Evolutionary conservation across 2,329 filamentous ascomycete species (phyloP).

Genomic region (Metarhizium humberi): DNA sequence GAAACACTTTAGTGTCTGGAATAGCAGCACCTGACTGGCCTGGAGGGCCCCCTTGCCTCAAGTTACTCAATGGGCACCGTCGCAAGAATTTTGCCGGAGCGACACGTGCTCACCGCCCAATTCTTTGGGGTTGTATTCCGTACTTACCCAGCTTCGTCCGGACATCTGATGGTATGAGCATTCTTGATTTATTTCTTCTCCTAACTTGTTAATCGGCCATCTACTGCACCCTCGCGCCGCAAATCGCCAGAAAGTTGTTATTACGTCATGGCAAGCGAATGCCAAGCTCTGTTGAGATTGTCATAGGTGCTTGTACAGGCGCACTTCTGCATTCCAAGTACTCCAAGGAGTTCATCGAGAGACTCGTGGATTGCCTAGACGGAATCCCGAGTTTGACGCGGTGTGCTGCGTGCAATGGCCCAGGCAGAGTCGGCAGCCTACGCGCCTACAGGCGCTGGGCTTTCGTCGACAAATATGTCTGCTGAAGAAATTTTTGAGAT

Average conservation of each 20-base stretch:
- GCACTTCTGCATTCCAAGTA: neutral
- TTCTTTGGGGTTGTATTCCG: slow-evolving; percentile 5
- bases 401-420: neutral
- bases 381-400: neutral
- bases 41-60: too few relatives aligned
- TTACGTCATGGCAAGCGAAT: neutral
- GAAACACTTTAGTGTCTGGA: too few relatives aligned
- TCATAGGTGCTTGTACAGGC: neutral
- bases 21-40: too few relatives aligned
- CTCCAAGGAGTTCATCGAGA: neutral
- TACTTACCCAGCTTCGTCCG: too few relatives aligned
- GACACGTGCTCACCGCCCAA: slow-evolving; percentile 20
- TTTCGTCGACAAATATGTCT: slow-evolving; percentile 15
- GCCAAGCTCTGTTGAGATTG: neutral
- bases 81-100: slow-evolving; percentile 12
- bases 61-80: too few relatives aligned
- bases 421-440: slow-evolving; percentile 2
- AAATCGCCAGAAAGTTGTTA: neutral
- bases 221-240: neutral
- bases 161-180: too few relatives aligned
- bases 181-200: neutral
- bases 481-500: slow-evolving; percentile 47
- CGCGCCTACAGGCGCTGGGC: neutral
- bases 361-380: neutral
- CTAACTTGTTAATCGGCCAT: neutral